These are phyloP conservation scores for Fusarium musae DNA, from an alignment of 2,329 filamentous ascomycete genomes.

Conservation along the genomic window DNA sequence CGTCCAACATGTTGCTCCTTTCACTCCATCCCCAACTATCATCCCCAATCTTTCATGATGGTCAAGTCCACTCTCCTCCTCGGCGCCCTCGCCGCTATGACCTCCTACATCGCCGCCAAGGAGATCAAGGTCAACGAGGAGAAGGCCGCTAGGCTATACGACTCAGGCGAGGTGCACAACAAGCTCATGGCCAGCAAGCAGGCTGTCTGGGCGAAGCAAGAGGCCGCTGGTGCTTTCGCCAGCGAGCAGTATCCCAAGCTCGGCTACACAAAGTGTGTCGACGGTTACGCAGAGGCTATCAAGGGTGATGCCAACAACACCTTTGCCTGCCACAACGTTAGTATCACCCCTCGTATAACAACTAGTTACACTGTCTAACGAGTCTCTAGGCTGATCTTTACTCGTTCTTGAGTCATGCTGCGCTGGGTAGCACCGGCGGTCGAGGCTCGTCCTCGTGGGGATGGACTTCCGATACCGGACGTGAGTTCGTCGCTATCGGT, in stretches of 20 bases:
- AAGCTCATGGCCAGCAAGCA: conserved; percentile 36
- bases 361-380: fast-evolving
- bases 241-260: conserved; percentile 52
- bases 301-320: conserved; percentile 59
- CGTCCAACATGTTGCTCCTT: neutral
- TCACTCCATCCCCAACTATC: neutral
- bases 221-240: conserved; percentile 49
- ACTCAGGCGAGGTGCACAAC: conserved; percentile 36
- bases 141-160: conserved; percentile 26
- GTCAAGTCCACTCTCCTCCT: conserved; percentile 31
- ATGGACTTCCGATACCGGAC: conserved; percentile 58
- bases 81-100: conserved; percentile 16
- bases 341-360: fast-evolving
- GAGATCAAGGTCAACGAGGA: conserved; percentile 32
- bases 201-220: conserved; percentile 49
- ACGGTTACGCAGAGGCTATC: conserved; percentile 57
- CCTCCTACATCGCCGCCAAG: conserved; percentile 22
- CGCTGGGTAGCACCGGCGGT: conserved; percentile 58
- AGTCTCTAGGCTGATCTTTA: conserved; percentile 56
- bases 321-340: conserved; percentile 59
- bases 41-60: conserved; percentile 15
- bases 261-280: conserved; percentile 53
- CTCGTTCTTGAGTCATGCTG: conserved; percentile 65
- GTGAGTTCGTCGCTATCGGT: conserved; percentile 61
- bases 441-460: conserved; percentile 57